Conservation (phyloP, 257 asterid species). For the Nicotiana obtusifolia region DNA sequence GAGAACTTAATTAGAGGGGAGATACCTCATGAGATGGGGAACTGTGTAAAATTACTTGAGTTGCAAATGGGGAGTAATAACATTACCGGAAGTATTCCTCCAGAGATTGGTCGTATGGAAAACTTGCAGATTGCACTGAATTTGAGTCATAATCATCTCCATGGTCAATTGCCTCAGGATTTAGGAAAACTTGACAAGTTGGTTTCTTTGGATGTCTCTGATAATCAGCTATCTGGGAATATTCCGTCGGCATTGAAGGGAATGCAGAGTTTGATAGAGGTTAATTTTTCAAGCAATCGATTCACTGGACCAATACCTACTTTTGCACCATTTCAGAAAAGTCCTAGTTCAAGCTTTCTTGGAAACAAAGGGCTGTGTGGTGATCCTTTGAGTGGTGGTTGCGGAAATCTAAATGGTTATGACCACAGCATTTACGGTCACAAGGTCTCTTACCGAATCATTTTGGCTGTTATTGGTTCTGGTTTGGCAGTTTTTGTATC, state of each 20-base stretch:
- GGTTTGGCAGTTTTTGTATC: conserved; percentile 82
- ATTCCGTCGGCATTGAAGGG: conserved; percentile 71
- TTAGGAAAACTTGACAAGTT: conserved; percentile 85
- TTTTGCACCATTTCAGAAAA: conserved; percentile 78
- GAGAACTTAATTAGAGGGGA: conserved; percentile 61
- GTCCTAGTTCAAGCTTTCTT: conserved; percentile 67
- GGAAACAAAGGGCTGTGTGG: conserved; percentile 92
- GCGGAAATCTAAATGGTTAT: conserved; percentile 50
- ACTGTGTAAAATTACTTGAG: conserved; percentile 76
- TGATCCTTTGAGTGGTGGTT: conserved; percentile 57
- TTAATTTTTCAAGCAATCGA: conserved; percentile 77
- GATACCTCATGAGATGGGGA: conserved; percentile 79
- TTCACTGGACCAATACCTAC: conserved; percentile 73
- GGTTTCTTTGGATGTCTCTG: conserved; percentile 80
- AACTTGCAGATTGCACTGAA: conserved; percentile 83
- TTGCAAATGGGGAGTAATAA: conserved; percentile 69
- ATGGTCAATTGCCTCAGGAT: conserved; percentile 71
- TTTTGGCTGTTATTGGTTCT: conserved; percentile 77
- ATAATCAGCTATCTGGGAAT: conserved; percentile 72
- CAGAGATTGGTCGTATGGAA: conserved; percentile 78
- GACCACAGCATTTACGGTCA: conserved; percentile 45
- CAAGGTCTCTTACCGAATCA: conserved; percentile 72
- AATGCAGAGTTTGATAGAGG: conserved; percentile 90
- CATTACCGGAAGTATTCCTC: conserved; percentile 71
- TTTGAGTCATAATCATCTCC: conserved; percentile 77